phyloP scores from a whole-genome alignment of 2,329 filamentous ascomycete genomes.

The Pyrenophora graminea region DNA sequence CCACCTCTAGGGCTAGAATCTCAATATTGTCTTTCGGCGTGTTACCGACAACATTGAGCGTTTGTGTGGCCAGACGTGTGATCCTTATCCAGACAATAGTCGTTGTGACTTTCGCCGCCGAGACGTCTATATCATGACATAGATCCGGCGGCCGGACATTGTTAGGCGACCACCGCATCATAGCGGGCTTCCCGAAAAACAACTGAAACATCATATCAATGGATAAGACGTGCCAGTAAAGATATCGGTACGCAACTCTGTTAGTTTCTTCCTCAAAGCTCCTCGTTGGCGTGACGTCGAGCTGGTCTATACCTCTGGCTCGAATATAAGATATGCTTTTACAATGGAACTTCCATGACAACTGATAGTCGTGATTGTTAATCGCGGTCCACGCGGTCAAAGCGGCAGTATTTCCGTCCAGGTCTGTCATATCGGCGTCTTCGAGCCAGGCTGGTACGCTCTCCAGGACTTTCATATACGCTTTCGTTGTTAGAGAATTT shows the following conservation, averaged over 20 bases:
- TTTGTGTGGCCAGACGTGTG: slow-evolving; percentile 24
- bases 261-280: slow-evolving; percentile 29
- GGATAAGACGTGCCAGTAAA: slow-evolving; percentile 32
- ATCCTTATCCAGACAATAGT: slow-evolving; percentile 27
- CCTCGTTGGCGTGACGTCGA: slow-evolving; percentile 24
- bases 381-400: slow-evolving; percentile 31
- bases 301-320: slow-evolving; percentile 21
- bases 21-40: background rate
- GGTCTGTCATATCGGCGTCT: slow-evolving; percentile 8
- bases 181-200: slow-evolving; percentile 33
- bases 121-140: slow-evolving; percentile 26
- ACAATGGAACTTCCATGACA: slow-evolving; percentile 37
- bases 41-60: slow-evolving; percentile 24
- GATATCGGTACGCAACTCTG: slow-evolving; percentile 19
- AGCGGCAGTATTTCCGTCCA: slow-evolving; percentile 30
- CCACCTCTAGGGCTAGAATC: slow-evolving; percentile 11
- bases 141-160: slow-evolving; percentile 28
- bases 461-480: slow-evolving; percentile 34
- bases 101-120: slow-evolving; percentile 17
- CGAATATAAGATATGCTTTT: slow-evolving; percentile 32
- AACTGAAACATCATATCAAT: slow-evolving; percentile 35
- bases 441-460: slow-evolving; percentile 35
- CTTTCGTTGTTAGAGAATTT: slow-evolving; percentile 17
- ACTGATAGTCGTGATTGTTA: slow-evolving; percentile 34
- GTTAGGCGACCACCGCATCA: slow-evolving; percentile 24